Evolutionary conservation across 2,329 filamentous ascomycete species (phyloP).

Genomic region (Emericellopsis atlantica): DNA sequence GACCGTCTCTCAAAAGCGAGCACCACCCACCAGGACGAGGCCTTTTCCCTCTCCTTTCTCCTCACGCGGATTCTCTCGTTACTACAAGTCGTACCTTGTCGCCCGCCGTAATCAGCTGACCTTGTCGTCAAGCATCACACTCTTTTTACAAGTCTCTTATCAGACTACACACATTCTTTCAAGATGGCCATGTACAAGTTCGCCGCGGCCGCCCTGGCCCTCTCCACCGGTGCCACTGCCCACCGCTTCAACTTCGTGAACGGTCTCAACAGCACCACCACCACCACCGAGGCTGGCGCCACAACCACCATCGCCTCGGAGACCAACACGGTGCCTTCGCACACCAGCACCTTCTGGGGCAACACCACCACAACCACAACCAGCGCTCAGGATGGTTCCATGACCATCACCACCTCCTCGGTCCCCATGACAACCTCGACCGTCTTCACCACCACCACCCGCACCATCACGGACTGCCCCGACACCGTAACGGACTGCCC

Average conservation of each 20-base stretch:
- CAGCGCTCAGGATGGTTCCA: background rate
- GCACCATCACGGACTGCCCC: conserved; percentile 11
- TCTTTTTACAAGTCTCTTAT: background rate
- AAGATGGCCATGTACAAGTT: background rate
- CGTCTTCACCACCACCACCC: background rate
- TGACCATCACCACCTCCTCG: conserved; percentile 7
- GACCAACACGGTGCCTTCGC: conserved; percentile 2
- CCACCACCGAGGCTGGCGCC: background rate
- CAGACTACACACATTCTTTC: background rate
- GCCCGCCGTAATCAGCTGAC: background rate
- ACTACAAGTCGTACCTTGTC: conserved; percentile 1
- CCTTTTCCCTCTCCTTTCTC: background rate
- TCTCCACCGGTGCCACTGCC: conserved; percentile 1
- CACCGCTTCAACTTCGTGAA: conserved; percentile 1
- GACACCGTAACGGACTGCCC: conserved; percentile 4
- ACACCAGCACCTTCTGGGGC: conserved; percentile 15
- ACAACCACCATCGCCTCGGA: conserved; percentile 2
- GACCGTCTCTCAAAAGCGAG: too few relatives aligned
- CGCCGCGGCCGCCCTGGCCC: conserved; percentile 4
- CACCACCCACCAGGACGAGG: too few relatives aligned
- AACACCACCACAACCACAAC: conserved; percentile 13
- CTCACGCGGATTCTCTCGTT: conserved; percentile 2
- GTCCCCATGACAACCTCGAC: conserved; percentile 10
- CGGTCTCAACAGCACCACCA: conserved; percentile 2
- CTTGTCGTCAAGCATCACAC: background rate